These are phyloP conservation scores for Paracoccidioides lutzii DNA, from an alignment of 2,329 filamentous ascomycete species.

Conservation along the genomic window DNA sequence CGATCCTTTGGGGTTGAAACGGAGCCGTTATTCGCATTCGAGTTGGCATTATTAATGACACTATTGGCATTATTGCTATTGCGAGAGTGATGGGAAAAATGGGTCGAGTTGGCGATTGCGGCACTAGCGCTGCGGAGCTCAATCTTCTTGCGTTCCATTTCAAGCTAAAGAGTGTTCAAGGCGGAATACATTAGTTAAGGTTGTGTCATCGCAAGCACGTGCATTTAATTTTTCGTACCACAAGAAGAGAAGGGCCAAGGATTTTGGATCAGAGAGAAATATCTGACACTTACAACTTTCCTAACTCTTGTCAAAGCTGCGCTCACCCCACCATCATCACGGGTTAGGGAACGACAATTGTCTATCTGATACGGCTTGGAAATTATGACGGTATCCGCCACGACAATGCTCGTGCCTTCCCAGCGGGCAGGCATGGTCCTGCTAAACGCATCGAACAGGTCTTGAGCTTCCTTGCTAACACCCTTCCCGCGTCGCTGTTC, in stretches of 20 bases:
- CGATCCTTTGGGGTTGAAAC: background rate
- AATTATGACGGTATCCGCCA: slow-evolving; percentile 48
- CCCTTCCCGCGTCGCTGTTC: slow-evolving; percentile 48
- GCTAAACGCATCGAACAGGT: slow-evolving; percentile 49
- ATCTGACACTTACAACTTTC: slow-evolving; percentile 33
- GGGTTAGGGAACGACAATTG: slow-evolving; percentile 35
- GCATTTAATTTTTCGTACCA: no score
- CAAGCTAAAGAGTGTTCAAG: slow-evolving; percentile 20
- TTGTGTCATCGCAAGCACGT: no score
- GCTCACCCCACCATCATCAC: slow-evolving; percentile 21
- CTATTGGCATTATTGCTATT: background rate
- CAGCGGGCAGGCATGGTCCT: slow-evolving; percentile 49
- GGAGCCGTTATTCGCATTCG: background rate
- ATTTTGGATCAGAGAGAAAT: background rate
- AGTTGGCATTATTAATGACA: background rate
- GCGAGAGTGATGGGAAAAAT: slow-evolving; percentile 1
- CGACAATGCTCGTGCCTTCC: slow-evolving; percentile 46
- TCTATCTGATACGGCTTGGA: slow-evolving; percentile 45
- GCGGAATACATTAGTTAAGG: background rate
- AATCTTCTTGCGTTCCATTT: slow-evolving; percentile 38
- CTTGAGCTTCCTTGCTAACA: slow-evolving; percentile 48
- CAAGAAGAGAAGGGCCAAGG: background rate
- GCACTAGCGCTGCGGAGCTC: slow-evolving; percentile 31
- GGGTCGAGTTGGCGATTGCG: slow-evolving; percentile 9
- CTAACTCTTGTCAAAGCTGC: slow-evolving; percentile 33